These are phyloP conservation scores for Candida fluviatilis DNA, from an alignment of 805 yeast genomes.

Conservation along the genomic window DNA sequence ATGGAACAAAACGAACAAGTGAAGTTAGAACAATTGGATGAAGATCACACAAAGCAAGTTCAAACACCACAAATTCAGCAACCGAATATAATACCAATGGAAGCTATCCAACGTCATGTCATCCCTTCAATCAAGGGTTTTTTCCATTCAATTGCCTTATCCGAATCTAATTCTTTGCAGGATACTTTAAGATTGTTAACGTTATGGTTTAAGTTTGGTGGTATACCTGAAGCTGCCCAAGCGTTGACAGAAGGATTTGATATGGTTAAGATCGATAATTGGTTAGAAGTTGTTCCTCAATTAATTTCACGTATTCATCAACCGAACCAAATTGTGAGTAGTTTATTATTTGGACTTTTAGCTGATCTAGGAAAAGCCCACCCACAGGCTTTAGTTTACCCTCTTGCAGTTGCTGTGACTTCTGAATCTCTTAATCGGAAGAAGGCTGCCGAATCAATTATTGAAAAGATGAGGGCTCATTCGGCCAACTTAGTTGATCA, in stretches of 20 bases:
- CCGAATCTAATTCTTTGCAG: constrained; percentile 83
- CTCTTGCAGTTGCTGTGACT: constrained; percentile 91
- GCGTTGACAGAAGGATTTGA: constrained; percentile 89
- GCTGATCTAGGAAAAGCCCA: constrained; percentile 91
- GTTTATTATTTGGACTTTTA: constrained; percentile 71
- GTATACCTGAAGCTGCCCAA: constrained; percentile 82
- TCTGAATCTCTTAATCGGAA: constrained; percentile 88
- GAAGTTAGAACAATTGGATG: constrained; percentile 11
- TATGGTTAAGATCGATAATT: constrained; percentile 84
- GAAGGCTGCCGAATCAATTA: constrained; percentile 84
- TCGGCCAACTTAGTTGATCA: constrained; percentile 83
- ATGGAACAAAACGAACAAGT: constrained; percentile 27
- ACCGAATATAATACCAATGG: constrained; percentile 35
- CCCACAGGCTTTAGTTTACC: constrained; percentile 95
- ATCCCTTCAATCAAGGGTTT: constrained; percentile 95
- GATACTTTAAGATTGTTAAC: constrained; percentile 88
- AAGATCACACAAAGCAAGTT: constrained; percentile 10
- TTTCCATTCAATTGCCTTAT: constrained; percentile 88
- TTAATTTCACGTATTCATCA: constrained; percentile 95
- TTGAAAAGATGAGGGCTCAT: constrained; percentile 88
- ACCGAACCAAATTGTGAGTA: constrained; percentile 80
- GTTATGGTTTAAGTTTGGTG: constrained; percentile 95
- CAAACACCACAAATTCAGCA: constrained; percentile 14
- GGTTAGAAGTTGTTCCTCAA: constrained; percentile 96
- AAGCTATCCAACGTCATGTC: constrained; percentile 78